Base-by-base conservation (phyloP, 139 green algal genomes). In the Chlorella sorokiniana region DNA sequence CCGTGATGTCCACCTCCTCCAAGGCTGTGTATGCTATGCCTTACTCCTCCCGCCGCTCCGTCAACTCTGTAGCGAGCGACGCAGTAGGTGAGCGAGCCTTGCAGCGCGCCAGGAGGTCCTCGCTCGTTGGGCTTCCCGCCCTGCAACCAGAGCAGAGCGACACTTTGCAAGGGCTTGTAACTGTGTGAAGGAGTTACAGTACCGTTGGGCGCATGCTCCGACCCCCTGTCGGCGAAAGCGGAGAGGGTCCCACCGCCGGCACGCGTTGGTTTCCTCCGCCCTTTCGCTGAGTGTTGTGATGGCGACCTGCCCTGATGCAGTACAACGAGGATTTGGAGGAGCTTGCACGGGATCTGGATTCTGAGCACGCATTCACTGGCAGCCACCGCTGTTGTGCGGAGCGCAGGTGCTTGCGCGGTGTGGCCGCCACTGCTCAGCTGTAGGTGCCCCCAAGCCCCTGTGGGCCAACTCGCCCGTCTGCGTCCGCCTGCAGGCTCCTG, bases 351-450 rank as follows among this genome's bases (percentile, higher is more conserved):
- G 42, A 81, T 41, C 16, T 41, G 40, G 42, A 31, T 42, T 37
- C 40, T 71, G 59, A 71, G n/a, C 1, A 11, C 25, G 75, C 75
- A 44, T n/a, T 81, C 10, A 38, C 51, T 29, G 75, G 81, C 35
- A 88, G 74, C 31, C 87, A 90, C 41, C 69, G 87, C 20, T 91
- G 87, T 67, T 91, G 87, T 67, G 85, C 87, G 0, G 87, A 90
- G 78, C 76, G 87, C 64, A 84, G 85, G 86, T 89, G 70, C 23
- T 56, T 3, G 69, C 41, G 29, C 44, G 18, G 10, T 20, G 40
- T 27, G n/a, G n/a, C n/a, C n/a, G n/a, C n/a, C n/a, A n/a, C n/a
- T n/a, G n/a, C n/a, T n/a, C n/a, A 0, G 1, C 54, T 31, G 42
- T 35, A 27, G 31, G 44, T 63, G 56, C 11, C 25, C 8, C n/a